These are phyloP conservation scores for Russula emetica DNA, from an alignment of 768 basidiomycete species.

Conservation along the genomic window DNA sequence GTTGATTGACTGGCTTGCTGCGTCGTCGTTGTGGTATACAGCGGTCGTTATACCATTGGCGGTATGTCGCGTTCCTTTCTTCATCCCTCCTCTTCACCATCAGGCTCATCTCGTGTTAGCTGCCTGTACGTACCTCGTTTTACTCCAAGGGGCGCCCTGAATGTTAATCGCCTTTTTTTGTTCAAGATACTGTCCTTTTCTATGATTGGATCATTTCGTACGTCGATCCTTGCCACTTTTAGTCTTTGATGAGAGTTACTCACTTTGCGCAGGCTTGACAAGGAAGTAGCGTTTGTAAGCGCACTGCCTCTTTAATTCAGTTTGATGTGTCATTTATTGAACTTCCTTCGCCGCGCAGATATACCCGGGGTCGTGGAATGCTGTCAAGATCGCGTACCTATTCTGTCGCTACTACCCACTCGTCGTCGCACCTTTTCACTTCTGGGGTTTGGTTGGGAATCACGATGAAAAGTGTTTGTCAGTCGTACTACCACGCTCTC, in stretches of 20 bases:
- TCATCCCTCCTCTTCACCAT: not conserved
- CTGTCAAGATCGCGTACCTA: conserved; percentile 21
- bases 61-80: not conserved
- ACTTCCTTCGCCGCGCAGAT: conserved; percentile 14
- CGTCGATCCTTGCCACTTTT: conserved; percentile 5
- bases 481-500: conserved; percentile 6
- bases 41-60: conserved; percentile 19
- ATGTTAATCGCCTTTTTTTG: not conserved
- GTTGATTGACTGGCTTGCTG: not conserved
- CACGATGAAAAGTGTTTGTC: conserved; percentile 7
- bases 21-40: not conserved
- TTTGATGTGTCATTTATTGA: not conserved
- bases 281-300: conserved; percentile 18
- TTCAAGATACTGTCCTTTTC: conserved; percentile 23
- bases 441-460: conserved; percentile 19
- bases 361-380: conserved; percentile 20
- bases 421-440: conserved; percentile 11
- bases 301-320: not conserved
- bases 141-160: not conserved
- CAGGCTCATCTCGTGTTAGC: conserved; percentile 10
- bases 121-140: conserved; percentile 12
- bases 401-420: conserved; percentile 26
- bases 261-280: conserved; percentile 15
- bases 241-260: not conserved
- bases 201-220: conserved; percentile 28